Evolutionary conservation across 1,284 basidiomycete species (phyloP).

Genomic region (Trametes pubescens): DNA sequence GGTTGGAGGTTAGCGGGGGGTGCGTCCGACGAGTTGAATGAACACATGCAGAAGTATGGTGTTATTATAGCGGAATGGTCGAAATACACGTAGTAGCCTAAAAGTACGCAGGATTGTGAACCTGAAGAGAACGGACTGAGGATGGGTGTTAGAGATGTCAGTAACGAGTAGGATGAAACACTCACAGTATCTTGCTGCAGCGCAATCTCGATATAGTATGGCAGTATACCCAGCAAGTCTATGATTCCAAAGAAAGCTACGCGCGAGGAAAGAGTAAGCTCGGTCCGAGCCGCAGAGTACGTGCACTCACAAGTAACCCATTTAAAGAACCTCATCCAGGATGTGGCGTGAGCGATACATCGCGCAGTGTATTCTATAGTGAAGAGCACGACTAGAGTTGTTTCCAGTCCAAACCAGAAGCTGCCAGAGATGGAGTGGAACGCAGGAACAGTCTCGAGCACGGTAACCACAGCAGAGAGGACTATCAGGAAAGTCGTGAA

Average conservation of each 20-base stretch:
- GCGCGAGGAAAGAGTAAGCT: background rate
- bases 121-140: constrained; percentile 81
- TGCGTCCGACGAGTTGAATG: background rate
- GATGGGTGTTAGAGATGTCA: constrained; percentile 7
- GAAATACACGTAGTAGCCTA: constrained; percentile 84
- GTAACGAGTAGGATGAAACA: constrained; percentile 20
- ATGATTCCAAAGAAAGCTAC: constrained; percentile 87
- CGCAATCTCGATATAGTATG: constrained; percentile 87
- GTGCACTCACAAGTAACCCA: constrained; percentile 73
- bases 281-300: background rate
- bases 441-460: constrained; percentile 85
- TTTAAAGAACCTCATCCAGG: constrained; percentile 63
- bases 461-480: constrained; percentile 80
- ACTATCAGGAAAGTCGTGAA: constrained; percentile 70
- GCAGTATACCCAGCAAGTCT: constrained; percentile 84
- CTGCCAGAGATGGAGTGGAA: constrained; percentile 77
- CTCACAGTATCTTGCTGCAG: constrained; percentile 86
- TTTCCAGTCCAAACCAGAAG: constrained; percentile 85
- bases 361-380: constrained; percentile 81
- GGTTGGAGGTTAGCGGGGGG: constrained; percentile 15
- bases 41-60: constrained; percentile 76
- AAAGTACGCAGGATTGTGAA: constrained; percentile 89
- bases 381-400: constrained; percentile 80
- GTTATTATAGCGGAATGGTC: constrained; percentile 85
- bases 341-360: constrained; percentile 69